Percentiles rank a stretch among this genome's conserved stretches.
Conservation (phyloP, 225 moss, liverwort and hornwort genomes). For the Pleurozium schreberi region DNA sequence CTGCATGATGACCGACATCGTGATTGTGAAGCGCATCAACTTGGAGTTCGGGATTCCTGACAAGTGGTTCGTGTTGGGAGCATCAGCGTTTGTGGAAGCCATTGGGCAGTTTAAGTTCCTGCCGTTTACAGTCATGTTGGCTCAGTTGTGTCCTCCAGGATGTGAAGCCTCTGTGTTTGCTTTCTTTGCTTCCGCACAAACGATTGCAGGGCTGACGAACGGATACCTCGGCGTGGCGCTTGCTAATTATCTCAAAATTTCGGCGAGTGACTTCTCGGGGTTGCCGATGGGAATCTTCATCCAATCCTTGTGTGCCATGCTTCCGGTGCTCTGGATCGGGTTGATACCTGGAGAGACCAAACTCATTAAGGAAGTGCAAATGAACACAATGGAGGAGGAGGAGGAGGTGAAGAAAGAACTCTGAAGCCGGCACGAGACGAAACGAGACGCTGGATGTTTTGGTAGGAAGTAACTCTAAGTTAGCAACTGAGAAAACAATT, state of each 20-base stretch:
- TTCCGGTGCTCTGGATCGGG: constrained; percentile 51
- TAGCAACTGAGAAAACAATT: background rate
- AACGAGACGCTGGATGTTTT: background rate
- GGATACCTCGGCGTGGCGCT: constrained; percentile 65
- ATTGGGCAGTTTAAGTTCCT: constrained; percentile 68
- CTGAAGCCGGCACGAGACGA: background rate
- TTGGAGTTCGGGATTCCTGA: constrained; percentile 45
- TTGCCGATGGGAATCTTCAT: constrained; percentile 51
- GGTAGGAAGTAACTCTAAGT: background rate
- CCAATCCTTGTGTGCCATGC: constrained; percentile 45
- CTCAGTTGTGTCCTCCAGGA: constrained; percentile 50
- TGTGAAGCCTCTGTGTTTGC: constrained; percentile 75
- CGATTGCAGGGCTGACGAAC: constrained; percentile 51
- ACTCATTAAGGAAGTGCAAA: constrained; percentile 2
- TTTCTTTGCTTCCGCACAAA: constrained; percentile 57
- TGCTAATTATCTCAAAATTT: constrained; percentile 40
- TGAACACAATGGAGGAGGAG: background rate
- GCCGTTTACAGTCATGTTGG: constrained; percentile 58
- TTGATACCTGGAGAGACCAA: constrained; percentile 34
- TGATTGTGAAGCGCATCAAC: constrained; percentile 64
- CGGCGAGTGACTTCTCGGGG: constrained; percentile 42
- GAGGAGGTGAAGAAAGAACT: constrained; percentile 28
- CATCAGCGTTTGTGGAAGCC: constrained; percentile 58
- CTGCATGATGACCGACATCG: constrained; percentile 63
- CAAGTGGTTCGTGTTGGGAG: constrained; percentile 51